Base-by-base conservation (phyloP, 352 stramenopile genomes). In the Globisporangium lucens region DNA sequence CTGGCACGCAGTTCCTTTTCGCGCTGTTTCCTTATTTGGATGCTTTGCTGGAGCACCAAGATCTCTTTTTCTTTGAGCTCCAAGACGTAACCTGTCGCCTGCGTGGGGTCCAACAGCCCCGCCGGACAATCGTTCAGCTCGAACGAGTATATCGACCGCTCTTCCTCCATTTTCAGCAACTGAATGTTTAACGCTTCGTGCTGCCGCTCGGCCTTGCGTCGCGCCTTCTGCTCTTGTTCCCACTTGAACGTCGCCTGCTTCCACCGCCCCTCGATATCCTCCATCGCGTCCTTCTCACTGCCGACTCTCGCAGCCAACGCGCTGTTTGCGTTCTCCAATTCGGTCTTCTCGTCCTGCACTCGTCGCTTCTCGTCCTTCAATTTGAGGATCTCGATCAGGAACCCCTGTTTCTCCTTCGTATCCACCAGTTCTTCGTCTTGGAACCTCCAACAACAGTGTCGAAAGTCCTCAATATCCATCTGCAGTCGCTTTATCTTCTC, bases 1-100 rank as follows among this genome's bases (percentile, higher is more conserved):
- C 61, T 33, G 2, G 24, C 17, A 10, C 65, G 65, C 7, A 79
- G 58, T 2, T 59, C 36, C 29, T 27, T 47, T 10, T 74, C 56
- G 0, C 9, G 13, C 1, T 56, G 56, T 27, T 51, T 17, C 6
- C 22, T 8, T 33, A 17, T 13, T 15, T 41, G 35, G n/a, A 60
- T 12, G 7, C 10, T 17, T 4, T 47, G 62, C 9, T 36, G 29
- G 7, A 85, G 59, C 2, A 41, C 56, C 49, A 70, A 46, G 17
- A 86, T 68, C 55, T 89, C 75, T 24, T 85, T 85, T n/a, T 83
- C 76, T 57, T 91, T 89, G 2, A 91, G 62, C 8, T 67, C 67
- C 4, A 91, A 69, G 0, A 91, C 79, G 36, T 80, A 69, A 1
- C 66, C 52, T n/a, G 73, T 56, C 8, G 83, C 73, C 8, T 73